Conservation (phyloP, 768 basidiomycete genomes). For the Suillus luteus region DNA sequence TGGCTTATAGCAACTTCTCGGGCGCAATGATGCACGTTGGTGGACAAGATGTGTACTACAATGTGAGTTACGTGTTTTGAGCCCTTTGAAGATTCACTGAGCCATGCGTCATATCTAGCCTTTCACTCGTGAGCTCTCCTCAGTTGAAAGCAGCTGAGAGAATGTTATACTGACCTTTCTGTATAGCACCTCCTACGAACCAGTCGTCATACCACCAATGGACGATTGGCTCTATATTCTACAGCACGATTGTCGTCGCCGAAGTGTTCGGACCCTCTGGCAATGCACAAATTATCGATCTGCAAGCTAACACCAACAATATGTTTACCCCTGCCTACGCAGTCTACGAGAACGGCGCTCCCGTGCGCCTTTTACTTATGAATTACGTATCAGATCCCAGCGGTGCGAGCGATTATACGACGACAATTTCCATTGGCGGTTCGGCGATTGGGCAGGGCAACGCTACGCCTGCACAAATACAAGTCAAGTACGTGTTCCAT, state of each 20-base stretch:
- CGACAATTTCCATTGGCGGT: constrained; percentile 37
- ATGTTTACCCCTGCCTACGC: constrained; percentile 48
- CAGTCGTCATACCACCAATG: constrained; percentile 37
- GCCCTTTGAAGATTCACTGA: not conserved
- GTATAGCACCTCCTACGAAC: constrained; percentile 44
- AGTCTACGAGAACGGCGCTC: constrained; percentile 67
- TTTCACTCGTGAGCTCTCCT: constrained; percentile 44
- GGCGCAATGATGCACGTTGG: constrained; percentile 48
- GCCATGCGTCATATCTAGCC: constrained; percentile 33
- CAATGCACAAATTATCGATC: constrained; percentile 39
- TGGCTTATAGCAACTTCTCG: constrained; percentile 51
- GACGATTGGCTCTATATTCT: constrained; percentile 44
- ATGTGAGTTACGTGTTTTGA: constrained; percentile 38
- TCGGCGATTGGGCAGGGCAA: constrained; percentile 14
- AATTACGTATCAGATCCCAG: constrained; percentile 48
- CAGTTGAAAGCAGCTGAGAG: not conserved
- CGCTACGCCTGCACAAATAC: constrained; percentile 27
- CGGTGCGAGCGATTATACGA: constrained; percentile 42
- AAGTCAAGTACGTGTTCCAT: constrained; percentile 32
- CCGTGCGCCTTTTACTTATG: constrained; percentile 45
- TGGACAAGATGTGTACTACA: constrained; percentile 53
- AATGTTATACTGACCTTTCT: not conserved
- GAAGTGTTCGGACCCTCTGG: constrained; percentile 41
- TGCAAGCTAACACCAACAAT: constrained; percentile 28
- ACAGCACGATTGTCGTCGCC: constrained; percentile 39